Conservation (phyloP, 2,329 filamentous ascomycete genomes). For the Trichoderma oligosporum region DNA sequence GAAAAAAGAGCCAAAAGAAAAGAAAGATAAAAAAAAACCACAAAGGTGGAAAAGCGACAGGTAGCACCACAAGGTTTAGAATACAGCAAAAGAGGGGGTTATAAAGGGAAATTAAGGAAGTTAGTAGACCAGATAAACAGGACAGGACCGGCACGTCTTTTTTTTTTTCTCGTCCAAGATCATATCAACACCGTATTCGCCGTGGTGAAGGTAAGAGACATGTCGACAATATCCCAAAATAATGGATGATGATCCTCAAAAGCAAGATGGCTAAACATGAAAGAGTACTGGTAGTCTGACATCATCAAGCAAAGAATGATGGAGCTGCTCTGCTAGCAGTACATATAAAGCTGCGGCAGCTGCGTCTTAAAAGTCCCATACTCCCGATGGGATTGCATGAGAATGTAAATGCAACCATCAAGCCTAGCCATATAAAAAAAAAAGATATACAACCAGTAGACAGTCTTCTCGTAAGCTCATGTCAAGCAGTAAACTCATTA, state of each 20-base stretch:
- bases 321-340: neutral
- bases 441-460: constrained; percentile 1
- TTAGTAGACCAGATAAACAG: neutral
- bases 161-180: constrained; percentile 19
- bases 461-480: constrained; percentile 14
- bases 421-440: neutral
- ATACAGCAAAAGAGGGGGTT: constrained; percentile 22
- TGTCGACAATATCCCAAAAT: constrained; percentile 12
- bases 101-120: constrained; percentile 12
- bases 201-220: neutral
- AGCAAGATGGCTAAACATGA: neutral
- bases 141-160: constrained; percentile 12
- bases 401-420: neutral
- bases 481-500: neutral
- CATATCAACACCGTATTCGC: constrained; percentile 21
- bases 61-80: no score
- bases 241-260: neutral
- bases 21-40: constrained; percentile 18
- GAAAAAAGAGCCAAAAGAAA: neutral
- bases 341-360: neutral
- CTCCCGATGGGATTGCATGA: neutral
- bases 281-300: neutral
- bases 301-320: neutral
- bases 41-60: no score
- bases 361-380: neutral